Percentiles rank a stretch among this genome's conserved stretches.
These are phyloP conservation scores for Microthlaspi erraticum DNA, from an alignment of 345 rosid species.

Conservation along the genomic window DNA sequence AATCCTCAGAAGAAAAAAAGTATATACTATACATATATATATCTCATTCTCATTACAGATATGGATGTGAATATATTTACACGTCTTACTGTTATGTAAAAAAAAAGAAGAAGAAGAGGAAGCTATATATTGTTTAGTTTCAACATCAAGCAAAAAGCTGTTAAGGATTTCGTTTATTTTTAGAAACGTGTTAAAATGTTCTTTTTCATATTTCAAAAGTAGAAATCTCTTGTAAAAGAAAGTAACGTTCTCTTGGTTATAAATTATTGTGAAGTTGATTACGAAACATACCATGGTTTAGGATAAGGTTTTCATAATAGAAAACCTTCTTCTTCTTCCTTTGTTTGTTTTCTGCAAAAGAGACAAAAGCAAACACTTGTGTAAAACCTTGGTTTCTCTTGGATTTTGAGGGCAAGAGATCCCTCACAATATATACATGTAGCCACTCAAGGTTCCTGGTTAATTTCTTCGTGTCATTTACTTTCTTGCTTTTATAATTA, in stretches of 20 bases:
- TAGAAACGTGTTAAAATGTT: slow-evolving; percentile 4
- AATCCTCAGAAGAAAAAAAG: neutral
- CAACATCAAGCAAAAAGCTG: slow-evolving; percentile 13
- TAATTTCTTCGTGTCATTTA: too few relatives aligned
- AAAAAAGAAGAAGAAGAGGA: neutral
- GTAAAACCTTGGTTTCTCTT: too few relatives aligned
- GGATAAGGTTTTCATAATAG: too few relatives aligned
- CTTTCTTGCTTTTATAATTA: too few relatives aligned
- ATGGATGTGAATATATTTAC: slow-evolving; percentile 39
- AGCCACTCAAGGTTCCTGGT: too few relatives aligned
- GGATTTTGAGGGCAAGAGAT: too few relatives aligned
- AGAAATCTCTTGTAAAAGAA: slow-evolving; percentile 25
- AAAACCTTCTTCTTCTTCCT: too few relatives aligned
- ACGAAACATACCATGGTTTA: too few relatives aligned
- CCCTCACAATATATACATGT: too few relatives aligned
- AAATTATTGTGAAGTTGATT: too few relatives aligned
- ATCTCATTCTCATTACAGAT: slow-evolving; percentile 27
- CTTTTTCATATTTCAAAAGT: neutral
- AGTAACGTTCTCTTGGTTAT: slow-evolving; percentile 5
- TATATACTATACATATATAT: slow-evolving; percentile 23
- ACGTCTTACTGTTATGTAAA: slow-evolving; percentile 24
- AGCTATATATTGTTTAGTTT: slow-evolving; percentile 23
- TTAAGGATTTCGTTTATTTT: neutral
- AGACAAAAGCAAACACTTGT: too few relatives aligned
- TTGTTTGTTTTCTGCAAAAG: too few relatives aligned